phyloP scores from a whole-genome alignment of 768 basidiomycete genomes.

The Kondoa malvinella region DNA sequence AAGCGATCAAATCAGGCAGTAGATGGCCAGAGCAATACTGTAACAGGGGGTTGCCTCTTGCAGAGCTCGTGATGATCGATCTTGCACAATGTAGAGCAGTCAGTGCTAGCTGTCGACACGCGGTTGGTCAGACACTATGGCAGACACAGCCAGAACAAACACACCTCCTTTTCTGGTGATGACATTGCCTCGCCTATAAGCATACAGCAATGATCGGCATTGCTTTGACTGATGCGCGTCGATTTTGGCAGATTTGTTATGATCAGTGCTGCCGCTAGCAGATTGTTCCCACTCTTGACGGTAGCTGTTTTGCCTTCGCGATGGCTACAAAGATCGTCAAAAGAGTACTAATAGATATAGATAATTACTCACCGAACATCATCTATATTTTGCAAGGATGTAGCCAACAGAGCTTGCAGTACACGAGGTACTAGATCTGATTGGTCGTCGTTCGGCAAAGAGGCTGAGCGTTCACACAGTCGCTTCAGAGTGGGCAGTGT shows the following conservation, averaged over 20 bases:
- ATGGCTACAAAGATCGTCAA: constrained; percentile 40
- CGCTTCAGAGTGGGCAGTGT: constrained; percentile 63
- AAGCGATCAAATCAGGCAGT: constrained; percentile 65
- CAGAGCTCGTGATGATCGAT: constrained; percentile 58
- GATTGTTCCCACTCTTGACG: constrained; percentile 76
- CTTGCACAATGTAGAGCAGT: constrained; percentile 80
- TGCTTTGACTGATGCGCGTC: constrained; percentile 51
- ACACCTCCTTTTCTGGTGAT: constrained; percentile 2
- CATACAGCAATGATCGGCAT: constrained; percentile 70
- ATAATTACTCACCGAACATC: constrained; percentile 60
- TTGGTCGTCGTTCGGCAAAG: constrained; percentile 31
- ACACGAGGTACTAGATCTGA: constrained; percentile 38
- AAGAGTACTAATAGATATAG: not conserved
- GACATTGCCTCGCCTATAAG: constrained; percentile 54
- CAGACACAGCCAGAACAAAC: constrained; percentile 20
- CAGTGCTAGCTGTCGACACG: constrained; percentile 44
- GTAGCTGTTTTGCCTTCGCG: constrained; percentile 57
- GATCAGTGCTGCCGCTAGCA: constrained; percentile 67
- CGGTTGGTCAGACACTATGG: not conserved
- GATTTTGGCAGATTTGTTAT: constrained; percentile 57
- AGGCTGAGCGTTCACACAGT: constrained; percentile 42
- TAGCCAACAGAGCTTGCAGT: constrained; percentile 65
- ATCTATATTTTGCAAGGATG: constrained; percentile 69
- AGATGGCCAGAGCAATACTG: constrained; percentile 55
- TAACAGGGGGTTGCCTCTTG: constrained; percentile 48